Base-by-base conservation (phyloP, 2,329 filamentous ascomycete species). In the Mycogone perniciosa region DNA sequence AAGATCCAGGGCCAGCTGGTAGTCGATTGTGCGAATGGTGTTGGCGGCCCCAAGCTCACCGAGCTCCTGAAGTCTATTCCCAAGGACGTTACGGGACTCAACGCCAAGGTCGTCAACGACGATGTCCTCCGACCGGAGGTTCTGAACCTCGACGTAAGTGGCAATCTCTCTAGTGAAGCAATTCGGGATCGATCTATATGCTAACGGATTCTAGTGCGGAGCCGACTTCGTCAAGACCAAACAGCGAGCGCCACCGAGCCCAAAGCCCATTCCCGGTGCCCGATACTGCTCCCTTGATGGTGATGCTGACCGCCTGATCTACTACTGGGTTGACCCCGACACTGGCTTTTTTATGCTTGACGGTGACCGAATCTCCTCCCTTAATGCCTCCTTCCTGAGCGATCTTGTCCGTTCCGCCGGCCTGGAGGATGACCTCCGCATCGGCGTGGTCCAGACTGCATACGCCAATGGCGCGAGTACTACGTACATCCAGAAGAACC, bases 221-320 rank as follows among this genome's bases (percentile, higher is more conserved):
- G 93, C 93, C 64, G 93, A 99, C 71, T 97, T 83, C 61, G 93
- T 99, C 70, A 99, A 99, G 76, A 97, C 93, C 13, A 89, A 89
- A 71, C 93, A 99, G 74, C 84, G 90, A 57, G 88, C 89, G 53
- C 93, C 93, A 46, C 87, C 87, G 39, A 85, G 76, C 31, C 92
- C 89, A 48, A 89, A 91, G 67, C 87, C 88, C 40, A 78, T 82
- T 31, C 77, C 82, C 1, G 83, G 86, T 50, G 85, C 86, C 56
- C 86, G 93, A 53, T 92, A 84, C 76, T 92, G 88, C 69, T 96
- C 92, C 7, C 80, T 96, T 51, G 93, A 99, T 60, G 93, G 93
- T 48, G 93, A 99, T 65, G 93, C 93, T 11, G 93, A 99, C 67
- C 88, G 93, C 52, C 77, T 99, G 54, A 89, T 97, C 52, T 97